phyloP scores from a whole-genome alignment of 768 basidiomycete species.

The Tephrocybe rancida region DNA sequence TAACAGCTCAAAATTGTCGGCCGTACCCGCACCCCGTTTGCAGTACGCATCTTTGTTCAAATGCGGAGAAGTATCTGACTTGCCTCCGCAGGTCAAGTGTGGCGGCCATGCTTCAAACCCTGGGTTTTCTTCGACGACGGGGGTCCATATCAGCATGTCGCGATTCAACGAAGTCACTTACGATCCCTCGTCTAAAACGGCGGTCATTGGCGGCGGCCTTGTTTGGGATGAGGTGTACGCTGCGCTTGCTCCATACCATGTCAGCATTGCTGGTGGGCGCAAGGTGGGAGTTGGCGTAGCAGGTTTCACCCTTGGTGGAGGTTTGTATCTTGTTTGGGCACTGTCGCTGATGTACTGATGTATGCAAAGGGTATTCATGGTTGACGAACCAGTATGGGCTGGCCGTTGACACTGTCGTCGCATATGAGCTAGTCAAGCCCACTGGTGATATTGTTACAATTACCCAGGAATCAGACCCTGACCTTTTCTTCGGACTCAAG shows the following conservation, averaged over 20 bases:
- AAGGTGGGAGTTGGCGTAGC: constrained; percentile 60
- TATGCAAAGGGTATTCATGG: constrained; percentile 57
- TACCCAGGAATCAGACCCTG: constrained; percentile 31
- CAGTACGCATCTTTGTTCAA: constrained; percentile 32
- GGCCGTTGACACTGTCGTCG: constrained; percentile 53
- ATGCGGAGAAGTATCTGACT: neutral
- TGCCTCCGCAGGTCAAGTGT: constrained; percentile 50
- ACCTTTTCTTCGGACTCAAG: constrained; percentile 45
- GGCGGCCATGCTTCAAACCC: constrained; percentile 59
- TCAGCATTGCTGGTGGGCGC: constrained; percentile 60
- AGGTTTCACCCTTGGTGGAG: constrained; percentile 62
- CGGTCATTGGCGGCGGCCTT: constrained; percentile 42
- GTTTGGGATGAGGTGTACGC: constrained; percentile 67
- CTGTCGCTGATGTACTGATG: constrained; percentile 31
- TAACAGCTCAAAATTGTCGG: constrained; percentile 50
- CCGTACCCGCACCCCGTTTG: constrained; percentile 49
- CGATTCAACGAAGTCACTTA: constrained; percentile 49
- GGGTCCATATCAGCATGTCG: constrained; percentile 59
- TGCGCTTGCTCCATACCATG: constrained; percentile 45
- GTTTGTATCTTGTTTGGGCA: constrained; percentile 39
- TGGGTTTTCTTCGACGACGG: constrained; percentile 59
- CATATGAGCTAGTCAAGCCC: constrained; percentile 58
- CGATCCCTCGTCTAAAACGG: constrained; percentile 38
- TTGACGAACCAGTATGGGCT: constrained; percentile 62
- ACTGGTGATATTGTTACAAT: constrained; percentile 44